Evolutionary conservation across 495 filamentous ascomycete species (phyloP).

Genomic region (Beverwykella pulmonaria): DNA sequence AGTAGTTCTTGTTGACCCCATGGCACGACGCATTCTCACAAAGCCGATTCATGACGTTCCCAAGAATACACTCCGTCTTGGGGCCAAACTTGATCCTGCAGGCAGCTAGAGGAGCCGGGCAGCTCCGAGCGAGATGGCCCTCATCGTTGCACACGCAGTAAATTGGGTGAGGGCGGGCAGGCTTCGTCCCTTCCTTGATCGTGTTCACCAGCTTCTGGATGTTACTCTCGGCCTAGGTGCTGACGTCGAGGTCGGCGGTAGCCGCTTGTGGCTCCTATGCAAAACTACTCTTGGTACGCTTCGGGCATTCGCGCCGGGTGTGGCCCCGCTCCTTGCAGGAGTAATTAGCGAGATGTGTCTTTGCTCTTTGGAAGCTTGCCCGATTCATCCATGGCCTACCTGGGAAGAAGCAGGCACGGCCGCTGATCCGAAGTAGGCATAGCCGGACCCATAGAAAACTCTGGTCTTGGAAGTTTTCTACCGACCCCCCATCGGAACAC

Average conservation of each 20-base stretch:
- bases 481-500: too few relatives aligned
- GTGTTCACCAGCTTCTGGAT: not conserved
- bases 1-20: constrained; percentile 12
- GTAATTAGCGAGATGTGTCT: too few relatives aligned
- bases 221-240: not conserved
- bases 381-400: too few relatives aligned
- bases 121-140: constrained; percentile 15
- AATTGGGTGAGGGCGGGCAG: not conserved
- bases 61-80: not conserved
- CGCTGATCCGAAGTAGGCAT: too few relatives aligned
- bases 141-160: constrained; percentile 7
- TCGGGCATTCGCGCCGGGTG: not conserved
- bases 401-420: too few relatives aligned
- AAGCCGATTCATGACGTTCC: not conserved
- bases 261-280: not conserved
- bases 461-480: too few relatives aligned
- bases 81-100: not conserved
- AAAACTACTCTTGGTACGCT: not conserved
- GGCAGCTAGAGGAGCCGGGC: not conserved
- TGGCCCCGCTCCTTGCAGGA: not conserved
- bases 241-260: not conserved
- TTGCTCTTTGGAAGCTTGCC: too few relatives aligned
- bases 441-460: too few relatives aligned
- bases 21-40: not conserved
- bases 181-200: not conserved